Percentiles rank a stretch among this genome's conserved stretches.
Evolutionary conservation across 805 yeast genomes (phyloP).

Genomic region (Wickerhamiella sorbophila): DNA sequence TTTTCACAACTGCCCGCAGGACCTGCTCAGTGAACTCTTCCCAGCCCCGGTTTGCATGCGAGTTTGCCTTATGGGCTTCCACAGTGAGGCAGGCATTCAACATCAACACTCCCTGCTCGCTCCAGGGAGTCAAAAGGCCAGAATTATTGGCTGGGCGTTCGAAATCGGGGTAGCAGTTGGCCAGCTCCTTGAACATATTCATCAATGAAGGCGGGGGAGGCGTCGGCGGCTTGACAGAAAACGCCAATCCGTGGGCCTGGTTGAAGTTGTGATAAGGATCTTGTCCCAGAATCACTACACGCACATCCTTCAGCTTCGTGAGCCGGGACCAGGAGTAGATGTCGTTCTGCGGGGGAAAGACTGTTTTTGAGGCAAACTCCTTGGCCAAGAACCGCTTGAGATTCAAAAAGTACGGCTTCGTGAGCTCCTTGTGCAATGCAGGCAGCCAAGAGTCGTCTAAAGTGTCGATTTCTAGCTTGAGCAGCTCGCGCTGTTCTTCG

Average conservation of each 20-base stretch:
- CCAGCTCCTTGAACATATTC: conserved; percentile 72
- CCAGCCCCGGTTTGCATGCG: conserved; percentile 89
- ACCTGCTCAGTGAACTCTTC: conserved; percentile 71
- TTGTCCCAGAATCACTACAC: conserved; percentile 79
- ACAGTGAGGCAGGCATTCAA: conserved; percentile 84
- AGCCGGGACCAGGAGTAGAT: conserved; percentile 85
- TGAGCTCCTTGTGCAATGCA: conserved; percentile 51
- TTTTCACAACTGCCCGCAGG: conserved; percentile 35
- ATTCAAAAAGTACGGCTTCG: conserved; percentile 69
- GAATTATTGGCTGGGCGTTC: conserved; percentile 36
- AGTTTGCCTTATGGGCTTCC: conserved; percentile 82
- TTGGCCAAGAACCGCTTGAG: conserved; percentile 48
- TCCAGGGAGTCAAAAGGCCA: conserved; percentile 73
- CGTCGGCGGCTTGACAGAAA: conserved; percentile 74
- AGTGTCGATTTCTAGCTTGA: conserved; percentile 52
- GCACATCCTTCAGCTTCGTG: conserved; percentile 61
- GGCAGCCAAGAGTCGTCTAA: conserved; percentile 71
- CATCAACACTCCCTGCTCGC: conserved; percentile 71
- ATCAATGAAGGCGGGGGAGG: conserved; percentile 77
- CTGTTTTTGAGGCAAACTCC: conserved; percentile 33
- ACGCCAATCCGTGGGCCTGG: conserved; percentile 96
- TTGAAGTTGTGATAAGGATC: conserved; percentile 89
- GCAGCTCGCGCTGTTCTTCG: conserved; percentile 35
- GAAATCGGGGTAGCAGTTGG: conserved; percentile 56
- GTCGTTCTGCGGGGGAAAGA: conserved; percentile 67